A percentile compares a stretch with the other conserved stretches of the same genome.
Evolutionary conservation across 2,329 filamentous ascomycete species (phyloP).

Genomic region (Parastagonospora avenae): DNA sequence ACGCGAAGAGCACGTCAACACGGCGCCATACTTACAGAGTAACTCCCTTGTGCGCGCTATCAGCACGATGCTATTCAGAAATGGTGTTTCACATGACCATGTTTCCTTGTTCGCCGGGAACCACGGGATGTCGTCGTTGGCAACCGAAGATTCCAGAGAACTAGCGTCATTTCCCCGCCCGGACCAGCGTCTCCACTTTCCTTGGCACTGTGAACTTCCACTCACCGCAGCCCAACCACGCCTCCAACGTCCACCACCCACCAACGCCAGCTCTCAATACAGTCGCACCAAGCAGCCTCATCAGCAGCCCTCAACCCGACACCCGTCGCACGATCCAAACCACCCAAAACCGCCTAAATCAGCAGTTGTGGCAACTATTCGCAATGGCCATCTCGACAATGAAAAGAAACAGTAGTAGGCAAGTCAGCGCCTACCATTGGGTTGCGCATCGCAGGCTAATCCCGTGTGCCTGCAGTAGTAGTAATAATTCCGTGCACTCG

Average conservation of each 20-base stretch:
- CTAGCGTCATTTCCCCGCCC: no score
- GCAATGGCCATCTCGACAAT: constrained; percentile 73
- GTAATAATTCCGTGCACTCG: constrained; percentile 52
- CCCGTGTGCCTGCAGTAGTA: constrained; percentile 66
- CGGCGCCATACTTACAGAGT: no score
- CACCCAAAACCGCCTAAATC: background rate
- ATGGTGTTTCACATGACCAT: no score
- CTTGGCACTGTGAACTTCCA: no score
- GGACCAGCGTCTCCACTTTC: no score
- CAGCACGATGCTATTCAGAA: no score
- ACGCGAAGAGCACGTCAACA: no score
- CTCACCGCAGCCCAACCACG: no score
- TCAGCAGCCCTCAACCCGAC: background rate
- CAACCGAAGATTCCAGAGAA: no score
- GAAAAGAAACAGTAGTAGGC: constrained; percentile 68
- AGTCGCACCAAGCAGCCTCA: background rate
- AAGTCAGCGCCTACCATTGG: background rate
- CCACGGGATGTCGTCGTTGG: no score
- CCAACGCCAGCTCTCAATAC: background rate
- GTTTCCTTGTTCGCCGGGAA: no score
- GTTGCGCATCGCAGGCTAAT: background rate
- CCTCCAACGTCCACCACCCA: background rate
- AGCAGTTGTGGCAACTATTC: constrained; percentile 53
- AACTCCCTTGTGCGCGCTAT: no score
- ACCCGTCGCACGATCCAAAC: background rate